Base-by-base conservation (phyloP, 352 stramenopile genomes). In the Pythium angustatum region DNA sequence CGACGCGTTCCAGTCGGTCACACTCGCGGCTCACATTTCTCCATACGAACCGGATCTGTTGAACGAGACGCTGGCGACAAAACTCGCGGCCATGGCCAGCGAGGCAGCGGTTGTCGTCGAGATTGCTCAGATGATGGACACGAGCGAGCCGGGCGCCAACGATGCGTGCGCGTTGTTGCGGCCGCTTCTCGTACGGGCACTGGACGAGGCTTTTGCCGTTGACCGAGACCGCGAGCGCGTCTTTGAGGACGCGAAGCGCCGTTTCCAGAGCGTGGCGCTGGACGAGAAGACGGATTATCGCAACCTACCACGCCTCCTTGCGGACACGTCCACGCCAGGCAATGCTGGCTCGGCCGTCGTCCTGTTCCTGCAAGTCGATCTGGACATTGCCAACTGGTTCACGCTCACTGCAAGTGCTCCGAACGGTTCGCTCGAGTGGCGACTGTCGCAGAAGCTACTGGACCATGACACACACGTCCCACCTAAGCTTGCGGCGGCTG, bases 351-450 rank as follows among this genome's bases (percentile, higher is more conserved):
- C 5, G 19, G 66, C 64, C 33, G 44, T 68, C 0, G 68, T 85
- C 21, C 7, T 90, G 11, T 44, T 90, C 51, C 31, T 92, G n/a
- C 79, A 88, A 11, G 68, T 85, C 2, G 83, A 92, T 38, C 63
- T 92, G 64, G 83, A 92, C 60, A 43, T 92, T 22, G 68, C 81
- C n/a, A 65, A 86, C 28, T 92, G 83, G 78, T 92, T 87, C 54
- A 77, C 69, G 21, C 67, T 92, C 5, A 49, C 75, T 17, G 68
- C 47, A 10, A 22, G 5, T 2, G 17, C 24, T 5, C 45, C 49
- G 6, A 44, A 44, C 10, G 47, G 47, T 2, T 30, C 57, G 4
- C 28, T 85, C 9, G 38, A 56, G 19, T 91, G 82, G 79, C 66
- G 71, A 15, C 66, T 91, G 17, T 74, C 77, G 0, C 62, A 64